Base-by-base conservation (phyloP, 2,329 filamentous ascomycete species). In the Byssoonygena ceratinophila region DNA sequence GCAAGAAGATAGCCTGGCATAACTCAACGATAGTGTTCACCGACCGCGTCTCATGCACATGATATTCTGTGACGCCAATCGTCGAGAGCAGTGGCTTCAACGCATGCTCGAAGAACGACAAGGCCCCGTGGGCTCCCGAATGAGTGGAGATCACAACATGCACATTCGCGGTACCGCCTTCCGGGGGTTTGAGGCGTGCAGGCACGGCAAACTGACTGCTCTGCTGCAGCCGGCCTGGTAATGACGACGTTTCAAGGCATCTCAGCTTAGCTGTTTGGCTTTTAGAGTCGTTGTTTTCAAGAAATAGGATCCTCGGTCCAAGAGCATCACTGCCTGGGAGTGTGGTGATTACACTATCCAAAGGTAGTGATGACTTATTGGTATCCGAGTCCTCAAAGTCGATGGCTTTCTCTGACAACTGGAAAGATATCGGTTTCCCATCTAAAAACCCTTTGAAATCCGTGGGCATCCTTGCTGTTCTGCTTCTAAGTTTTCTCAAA, bases 131-230 rank as follows among this genome's bases (percentile, higher is more conserved):
- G 1, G 76, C 77, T 12, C 85, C 85, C 0, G 85, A 86, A 18
- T 72, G 71, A 0, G 77, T 81, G 1, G 85, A 89, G 16, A 89
- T 74, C 20, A 90, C 65, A 16, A 88, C 72, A 59, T 86, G 76
- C n/a, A 73, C 55, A 47, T 58, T 60, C 16, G 48, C n/a, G n/a
- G n/a, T 11, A 18, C 20, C 22, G 14, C 20, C 31, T 11, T 27
- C 9, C 1, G 18, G 25, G 29, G 37, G 18, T 9, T 14, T 43
- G 18, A 44, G 29, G 18, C 25, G 29, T 14, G 18, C 16, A 18
- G 37, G 29, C 12, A 25, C 2, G 16, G 20, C 25, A 6, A 18
- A 29, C n/a, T 18, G 29, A 18, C 4, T 18, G 11, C 22, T 18
- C 6, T 37, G 8, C 12, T 9, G n/a, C 32, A 48, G n/a, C 18